A percentile compares a stretch with the other conserved stretches of the same genome.
These are phyloP conservation scores for Pseudogymnoascus destructans DNA, from an alignment of 2,329 filamentous ascomycete genomes.

Conservation along the genomic window DNA sequence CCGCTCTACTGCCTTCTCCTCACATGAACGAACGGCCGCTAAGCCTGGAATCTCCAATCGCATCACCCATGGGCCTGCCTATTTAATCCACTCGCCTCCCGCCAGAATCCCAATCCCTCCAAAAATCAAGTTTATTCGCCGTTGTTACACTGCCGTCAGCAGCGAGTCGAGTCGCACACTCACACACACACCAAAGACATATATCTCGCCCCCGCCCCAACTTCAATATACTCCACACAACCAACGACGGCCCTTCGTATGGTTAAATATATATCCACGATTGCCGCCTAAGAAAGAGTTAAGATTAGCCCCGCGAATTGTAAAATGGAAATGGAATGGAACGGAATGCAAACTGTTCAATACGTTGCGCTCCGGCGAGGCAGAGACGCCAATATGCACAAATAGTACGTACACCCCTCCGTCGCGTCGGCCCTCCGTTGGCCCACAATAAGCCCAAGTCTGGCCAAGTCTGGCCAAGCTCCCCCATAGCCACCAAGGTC, in stretches of 20 bases:
- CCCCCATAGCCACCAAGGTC: conserved; percentile 5
- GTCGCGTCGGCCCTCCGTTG: not conserved
- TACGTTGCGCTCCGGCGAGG: not conserved
- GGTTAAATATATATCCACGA: not conserved
- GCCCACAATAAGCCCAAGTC: conserved; percentile 5
- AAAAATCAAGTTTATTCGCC: conserved; percentile 6
- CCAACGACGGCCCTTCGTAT: not conserved
- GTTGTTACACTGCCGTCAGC: not conserved
- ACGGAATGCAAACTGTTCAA: not conserved
- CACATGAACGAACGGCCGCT: not conserved
- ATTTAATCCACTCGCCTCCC: conserved; percentile 7
- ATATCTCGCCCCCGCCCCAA: not conserved
- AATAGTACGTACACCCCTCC: not conserved
- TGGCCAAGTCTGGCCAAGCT: conserved; percentile 3
- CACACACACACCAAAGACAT: not conserved
- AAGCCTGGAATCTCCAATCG: not conserved
- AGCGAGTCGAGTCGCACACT: not conserved
- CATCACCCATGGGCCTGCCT: not conserved
- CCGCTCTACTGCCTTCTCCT: not conserved
- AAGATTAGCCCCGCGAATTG: not conserved
- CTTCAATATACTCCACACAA: not conserved
- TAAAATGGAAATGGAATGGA: not conserved
- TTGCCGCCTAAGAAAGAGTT: conserved; percentile 6
- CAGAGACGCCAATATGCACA: conserved; percentile 4
- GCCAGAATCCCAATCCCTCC: not conserved